Base-by-base conservation (phyloP, 805 yeast genomes). In the Maudiozyma turicensis region DNA sequence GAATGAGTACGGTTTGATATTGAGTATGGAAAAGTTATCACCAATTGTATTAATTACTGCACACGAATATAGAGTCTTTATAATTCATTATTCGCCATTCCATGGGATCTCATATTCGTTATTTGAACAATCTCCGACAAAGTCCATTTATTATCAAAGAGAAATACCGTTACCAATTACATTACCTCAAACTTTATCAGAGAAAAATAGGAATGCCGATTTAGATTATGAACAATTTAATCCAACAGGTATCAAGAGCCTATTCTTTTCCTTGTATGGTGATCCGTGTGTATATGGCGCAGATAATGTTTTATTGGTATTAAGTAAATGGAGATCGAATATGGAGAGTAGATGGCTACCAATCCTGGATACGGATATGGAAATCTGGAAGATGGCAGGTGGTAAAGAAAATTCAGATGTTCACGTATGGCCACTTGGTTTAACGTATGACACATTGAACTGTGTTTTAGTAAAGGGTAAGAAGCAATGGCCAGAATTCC, bases 271-370 rank as follows among this genome's bases (percentile, higher is more conserved):
- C 41, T 82, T 82, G 43, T 82, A 78, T 58, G 95, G 95, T 20
- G 97, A 91, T 64, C 99, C 99, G 0, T 85, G 93, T 54, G 64
- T 90, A 6, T 84, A 82, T 48, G 96, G 95, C n/a, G 71, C 74
- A 33, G 89, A 83, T 54, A 88, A 88, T 52, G 76, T 81, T 9
- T 71, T 93, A 38, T 65, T 85, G 33, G 78, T 87, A 0, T 69
- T 93, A 20, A 73, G 82, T 28, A 78, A 82, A 54, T 91, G 97
- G 96, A 74, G 96, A 56, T 78, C 76, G 26, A 72, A 84, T 0
- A 65, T 75, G 35, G 93, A 89, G 61, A 81, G 95, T 2, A 74
- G 81, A 52, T 91, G 98, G 97, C 72, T 87, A 10, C 98, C 98
- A 1, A 56, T 91, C 10, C 69, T 91, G 49, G 86, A 86, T 61